Base-by-base conservation (phyloP, 1,284 basidiomycete species). In the Moniliella sp. region DNA sequence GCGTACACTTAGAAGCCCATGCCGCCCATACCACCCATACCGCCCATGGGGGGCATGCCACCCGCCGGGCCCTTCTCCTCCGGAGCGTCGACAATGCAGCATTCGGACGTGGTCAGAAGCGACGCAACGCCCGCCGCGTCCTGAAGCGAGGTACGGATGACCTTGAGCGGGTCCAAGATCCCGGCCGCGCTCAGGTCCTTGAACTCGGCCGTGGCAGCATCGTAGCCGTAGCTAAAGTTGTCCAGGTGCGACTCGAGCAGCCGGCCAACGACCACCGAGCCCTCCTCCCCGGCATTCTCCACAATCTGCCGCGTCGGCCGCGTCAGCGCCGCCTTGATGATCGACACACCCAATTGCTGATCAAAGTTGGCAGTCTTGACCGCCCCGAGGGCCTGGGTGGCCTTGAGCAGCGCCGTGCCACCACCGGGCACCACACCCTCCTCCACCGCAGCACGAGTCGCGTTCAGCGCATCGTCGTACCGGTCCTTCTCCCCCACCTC, bases 401-500 rank as follows among this genome's bases (percentile, higher is more conserved):
- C 84, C 67, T 88, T 91, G 59, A 88, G 70, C 17, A 80, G 70
- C 14, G 83, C 83, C 21, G 81, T 75, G 64, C 84, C 84, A 62
- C 86, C 84, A 41, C 88, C 88, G 36, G 50, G 50, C 26, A 94
- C 76, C 52, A 94, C 91, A 60, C 88, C 88, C 64, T 93, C 83
- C 66, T 93, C 88, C 31, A 97, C 88, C 31, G 88, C 88, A 27
- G 88, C 88, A 36, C 88, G 78, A 4, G 88, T 94, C 13, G 84
- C 84, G 63, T 91, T 91, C 37, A 94, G 70, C 4, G 88, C 88
- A 61, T 97, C 88, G 56, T 97, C 88, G 62, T 91, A 94, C 32
- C 86, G 72, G 64, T 94, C 88, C 75, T 94, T 94, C 72, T 97
- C 88, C 11, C 86, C 73, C 43, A 94, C 88, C 67, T 94, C 88